Percentiles rank a stretch among this genome's conserved stretches.
These are phyloP conservation scores for Colletotrichum truncatum DNA, from an alignment of 2,329 filamentous ascomycete genomes.

Conservation along the genomic window DNA sequence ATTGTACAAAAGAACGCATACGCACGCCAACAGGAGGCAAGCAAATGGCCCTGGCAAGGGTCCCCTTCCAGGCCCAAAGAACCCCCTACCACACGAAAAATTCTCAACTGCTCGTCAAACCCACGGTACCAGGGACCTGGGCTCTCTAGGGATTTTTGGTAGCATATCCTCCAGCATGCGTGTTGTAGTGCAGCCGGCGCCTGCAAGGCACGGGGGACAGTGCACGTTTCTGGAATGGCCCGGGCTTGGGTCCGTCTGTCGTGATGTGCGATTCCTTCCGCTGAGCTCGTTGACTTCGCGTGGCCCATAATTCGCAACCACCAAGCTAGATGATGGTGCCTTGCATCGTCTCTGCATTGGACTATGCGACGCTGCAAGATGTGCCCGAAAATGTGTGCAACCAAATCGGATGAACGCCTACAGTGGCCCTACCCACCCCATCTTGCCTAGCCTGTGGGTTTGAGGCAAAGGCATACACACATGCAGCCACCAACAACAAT, in stretches of 20 bases:
- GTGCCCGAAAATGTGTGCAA: background rate
- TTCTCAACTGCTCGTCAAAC: background rate
- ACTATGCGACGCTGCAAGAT: slow-evolving; percentile 3
- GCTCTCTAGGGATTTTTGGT: slow-evolving; percentile 9
- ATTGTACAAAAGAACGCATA: background rate
- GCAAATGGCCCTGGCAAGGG: background rate
- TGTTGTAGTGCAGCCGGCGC: slow-evolving; percentile 24
- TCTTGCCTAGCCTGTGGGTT: background rate
- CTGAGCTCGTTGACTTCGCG: background rate
- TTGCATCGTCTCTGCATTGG: slow-evolving; percentile 6
- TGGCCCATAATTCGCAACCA: slow-evolving; percentile 10
- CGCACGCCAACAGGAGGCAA: background rate
- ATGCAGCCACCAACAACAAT: background rate
- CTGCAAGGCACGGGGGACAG: slow-evolving; percentile 29
- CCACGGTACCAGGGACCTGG: slow-evolving; percentile 25
- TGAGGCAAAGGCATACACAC: background rate
- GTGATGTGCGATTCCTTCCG: background rate
- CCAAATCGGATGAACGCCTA: slow-evolving; percentile 2
- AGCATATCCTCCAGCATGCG: slow-evolving; percentile 6
- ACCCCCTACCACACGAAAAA: background rate
- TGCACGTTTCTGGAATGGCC: slow-evolving; percentile 24
- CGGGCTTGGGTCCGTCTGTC: slow-evolving; percentile 8
- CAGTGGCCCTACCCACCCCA: background rate
- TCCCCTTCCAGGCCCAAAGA: background rate
- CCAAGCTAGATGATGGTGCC: background rate